A percentile compares a stretch with the other conserved stretches of the same genome.
These are phyloP conservation scores for Bipolaris cookei DNA, from an alignment of 2,329 filamentous ascomycete genomes.

Conservation along the genomic window DNA sequence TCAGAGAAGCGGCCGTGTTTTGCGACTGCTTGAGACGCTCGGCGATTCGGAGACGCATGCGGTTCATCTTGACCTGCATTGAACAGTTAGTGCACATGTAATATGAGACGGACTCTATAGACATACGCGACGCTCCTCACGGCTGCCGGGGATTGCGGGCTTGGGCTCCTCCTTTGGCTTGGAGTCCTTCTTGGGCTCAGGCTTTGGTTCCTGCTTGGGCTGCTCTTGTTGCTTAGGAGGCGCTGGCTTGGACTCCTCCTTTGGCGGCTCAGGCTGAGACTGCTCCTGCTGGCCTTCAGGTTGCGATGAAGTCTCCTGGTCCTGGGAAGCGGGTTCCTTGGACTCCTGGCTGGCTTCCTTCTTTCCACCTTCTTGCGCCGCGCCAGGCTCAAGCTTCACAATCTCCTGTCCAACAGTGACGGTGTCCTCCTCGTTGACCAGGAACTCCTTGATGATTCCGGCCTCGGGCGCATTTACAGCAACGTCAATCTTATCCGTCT, in stretches of 20 bases:
- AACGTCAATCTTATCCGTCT: conserved; percentile 99
- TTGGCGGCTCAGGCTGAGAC: conserved; percentile 48
- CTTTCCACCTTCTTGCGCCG: conserved; percentile 59
- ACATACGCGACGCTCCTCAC: conserved; percentile 86
- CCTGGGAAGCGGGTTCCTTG: conserved; percentile 65
- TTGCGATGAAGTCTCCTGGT: conserved; percentile 64
- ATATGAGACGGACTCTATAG: conserved; percentile 16
- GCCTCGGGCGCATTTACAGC: conserved; percentile 92
- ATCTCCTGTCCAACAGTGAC: conserved; percentile 94
- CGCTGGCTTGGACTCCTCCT: conserved; percentile 50
- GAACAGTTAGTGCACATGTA: conserved; percentile 19
- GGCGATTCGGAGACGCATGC: conserved; percentile 95
- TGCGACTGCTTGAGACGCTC: conserved; percentile 99
- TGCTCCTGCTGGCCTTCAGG: conserved; percentile 59
- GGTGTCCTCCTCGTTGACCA: conserved; percentile 93
- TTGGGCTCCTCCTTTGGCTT: conserved; percentile 40
- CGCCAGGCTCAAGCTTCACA: conserved; percentile 77
- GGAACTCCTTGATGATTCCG: conserved; percentile 88
- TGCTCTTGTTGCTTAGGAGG: conserved; percentile 49
- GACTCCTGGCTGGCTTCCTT: conserved; percentile 63
- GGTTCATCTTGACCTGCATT: conserved; percentile 95
- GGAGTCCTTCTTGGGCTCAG: conserved; percentile 44
- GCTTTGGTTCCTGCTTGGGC: conserved; percentile 37
- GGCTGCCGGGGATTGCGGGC: conserved; percentile 65
- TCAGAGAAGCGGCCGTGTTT: conserved; percentile 95